Conservation (phyloP, 1,284 basidiomycete species). For the Microbotryomycetes sp. region DNA sequence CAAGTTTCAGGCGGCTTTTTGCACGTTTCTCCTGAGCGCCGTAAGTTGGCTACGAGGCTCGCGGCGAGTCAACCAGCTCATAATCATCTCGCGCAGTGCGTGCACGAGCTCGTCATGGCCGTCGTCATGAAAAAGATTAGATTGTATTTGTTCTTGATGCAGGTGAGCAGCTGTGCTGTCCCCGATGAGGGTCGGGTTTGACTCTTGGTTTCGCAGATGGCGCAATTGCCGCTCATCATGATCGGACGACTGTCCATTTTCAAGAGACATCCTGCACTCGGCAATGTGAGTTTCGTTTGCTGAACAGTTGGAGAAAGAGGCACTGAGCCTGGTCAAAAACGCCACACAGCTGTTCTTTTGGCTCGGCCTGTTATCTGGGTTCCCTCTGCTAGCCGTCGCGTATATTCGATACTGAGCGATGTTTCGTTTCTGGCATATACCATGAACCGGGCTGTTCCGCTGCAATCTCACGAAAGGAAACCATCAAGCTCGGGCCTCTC, state of each 20-base stretch:
- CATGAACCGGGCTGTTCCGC: no score
- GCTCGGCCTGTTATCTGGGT: slow-evolving; percentile 72
- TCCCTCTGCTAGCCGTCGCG: slow-evolving; percentile 83
- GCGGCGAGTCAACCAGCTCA: not conserved
- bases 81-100: slow-evolving; percentile 39
- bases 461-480: no score
- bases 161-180: slow-evolving; percentile 39
- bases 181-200: not conserved
- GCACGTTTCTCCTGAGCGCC: slow-evolving; percentile 86
- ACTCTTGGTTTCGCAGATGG: slow-evolving; percentile 53
- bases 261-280: slow-evolving; percentile 65
- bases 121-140: slow-evolving; percentile 82
- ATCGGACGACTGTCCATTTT: slow-evolving; percentile 67
- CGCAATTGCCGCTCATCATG: slow-evolving; percentile 85
- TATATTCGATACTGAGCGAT: slow-evolving; percentile 42
- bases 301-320: no score
- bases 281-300: slow-evolving; percentile 41
- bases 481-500: not conserved
- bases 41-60: slow-evolving; percentile 36
- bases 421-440: not conserved
- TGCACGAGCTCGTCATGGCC: slow-evolving; percentile 94
- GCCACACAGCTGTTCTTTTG: slow-evolving; percentile 80
- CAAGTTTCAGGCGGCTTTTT: slow-evolving; percentile 69
- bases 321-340: no score
- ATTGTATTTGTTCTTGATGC: slow-evolving; percentile 66